Base-by-base conservation (phyloP, 2,329 filamentous ascomycete genomes). In the Daldinia sp. region DNA sequence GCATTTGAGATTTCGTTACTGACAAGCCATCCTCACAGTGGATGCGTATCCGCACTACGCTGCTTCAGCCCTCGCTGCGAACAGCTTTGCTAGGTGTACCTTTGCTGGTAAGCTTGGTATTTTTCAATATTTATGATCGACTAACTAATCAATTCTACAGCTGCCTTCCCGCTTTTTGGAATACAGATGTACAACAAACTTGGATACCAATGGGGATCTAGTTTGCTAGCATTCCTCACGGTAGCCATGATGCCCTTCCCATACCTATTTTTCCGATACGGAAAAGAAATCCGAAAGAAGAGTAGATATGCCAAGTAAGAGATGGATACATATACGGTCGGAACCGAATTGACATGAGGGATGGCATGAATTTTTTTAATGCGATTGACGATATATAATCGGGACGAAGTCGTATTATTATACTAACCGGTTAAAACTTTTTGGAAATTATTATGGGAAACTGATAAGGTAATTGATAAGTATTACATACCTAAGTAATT, bases 31-130 rank as follows among this genome's bases (percentile, higher is more conserved):
- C 15, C 52, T 61, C 61, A 60, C 86, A 77, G 90, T 92, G 69
- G 91, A 93, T 75, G 89, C 90, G 19, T 94, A 94, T 76, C 89
- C 90, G 55, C 77, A 87, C 23, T 93, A 91, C 74, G 90, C 90
- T 23, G 91, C 91, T 47, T 88, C 85, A 60, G 92, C 93, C 3
- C 82, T 97, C 76, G 92, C 93, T 10, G 92, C 93, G 43, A 95
- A 96, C 72, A 90, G 89, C 47, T 92, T 95, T 75, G 85, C 90
- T 59, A 85, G 94, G 54, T 93, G 89, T 67, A 82, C 84, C 17
- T 95, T 96, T 80, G 93, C 90, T 62, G 83, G 83, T 85, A 72
- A 78, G 83, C 77, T 21, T 10, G 6, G 15, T 27, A 32, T 1
- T 11, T 2, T 6, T 4, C 50, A 8, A 3, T 37, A 45, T 35